phyloP scores from a whole-genome alignment of 2,329 filamentous ascomycete genomes.

The Fusarium tjaetaba region DNA sequence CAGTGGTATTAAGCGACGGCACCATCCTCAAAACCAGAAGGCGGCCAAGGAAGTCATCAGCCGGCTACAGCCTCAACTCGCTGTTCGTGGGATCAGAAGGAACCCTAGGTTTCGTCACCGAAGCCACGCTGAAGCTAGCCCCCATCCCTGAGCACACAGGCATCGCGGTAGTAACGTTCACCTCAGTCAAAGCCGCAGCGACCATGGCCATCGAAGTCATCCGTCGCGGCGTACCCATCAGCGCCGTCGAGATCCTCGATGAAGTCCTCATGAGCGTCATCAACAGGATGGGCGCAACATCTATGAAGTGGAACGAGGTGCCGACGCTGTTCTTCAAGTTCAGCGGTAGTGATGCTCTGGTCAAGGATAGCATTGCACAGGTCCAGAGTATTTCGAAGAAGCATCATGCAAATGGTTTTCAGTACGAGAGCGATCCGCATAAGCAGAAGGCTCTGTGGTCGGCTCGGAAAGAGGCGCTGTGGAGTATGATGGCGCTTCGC shows the following conservation, averaged over 20 bases:
- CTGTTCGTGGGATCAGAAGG: slow-evolving; percentile 86
- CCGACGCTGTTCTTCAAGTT: slow-evolving; percentile 89
- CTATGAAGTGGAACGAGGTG: slow-evolving; percentile 75
- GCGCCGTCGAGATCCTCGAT: slow-evolving; percentile 87
- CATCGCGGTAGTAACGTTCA: slow-evolving; percentile 83
- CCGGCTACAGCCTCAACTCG: slow-evolving; percentile 83
- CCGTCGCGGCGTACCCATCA: slow-evolving; percentile 76
- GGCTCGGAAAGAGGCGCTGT: slow-evolving; percentile 83
- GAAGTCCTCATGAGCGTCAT: slow-evolving; percentile 87
- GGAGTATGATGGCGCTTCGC: slow-evolving; percentile 77
- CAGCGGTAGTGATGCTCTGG: slow-evolving; percentile 78
- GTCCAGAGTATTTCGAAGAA: slow-evolving; percentile 56
- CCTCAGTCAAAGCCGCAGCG: slow-evolving; percentile 78
- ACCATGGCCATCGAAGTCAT: slow-evolving; percentile 78
- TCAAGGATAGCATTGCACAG: slow-evolving; percentile 77
- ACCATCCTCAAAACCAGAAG: slow-evolving; percentile 80
- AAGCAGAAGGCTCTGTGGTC: slow-evolving; percentile 83
- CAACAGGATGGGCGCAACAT: slow-evolving; percentile 76
- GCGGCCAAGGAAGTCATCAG: slow-evolving; percentile 80
- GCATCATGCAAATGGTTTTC: neutral
- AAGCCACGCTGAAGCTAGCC: slow-evolving; percentile 82
- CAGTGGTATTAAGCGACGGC: slow-evolving; percentile 81
- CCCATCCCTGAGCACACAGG: slow-evolving; percentile 79
- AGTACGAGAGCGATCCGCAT: slow-evolving; percentile 76
- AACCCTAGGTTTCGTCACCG: slow-evolving; percentile 82